Percentiles rank a stretch among this genome's conserved stretches.
phyloP scores from a whole-genome alignment of 129 eudicot species.

The Calendula officinalis region DNA sequence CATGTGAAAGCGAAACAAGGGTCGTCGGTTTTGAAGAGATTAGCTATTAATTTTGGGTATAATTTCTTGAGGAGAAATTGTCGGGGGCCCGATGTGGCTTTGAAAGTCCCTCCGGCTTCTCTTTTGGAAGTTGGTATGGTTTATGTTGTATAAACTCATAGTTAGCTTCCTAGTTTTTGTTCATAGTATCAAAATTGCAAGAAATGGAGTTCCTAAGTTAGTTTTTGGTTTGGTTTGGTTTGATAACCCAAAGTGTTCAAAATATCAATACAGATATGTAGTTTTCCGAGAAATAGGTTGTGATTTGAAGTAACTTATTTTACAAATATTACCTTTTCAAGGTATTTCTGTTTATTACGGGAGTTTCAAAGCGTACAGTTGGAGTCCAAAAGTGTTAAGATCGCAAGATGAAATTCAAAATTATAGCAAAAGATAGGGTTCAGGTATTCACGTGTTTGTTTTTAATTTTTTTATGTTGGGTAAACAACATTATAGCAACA shows the following conservation, averaged over 20 bases:
- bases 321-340: no score
- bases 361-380: no score
- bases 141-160: conserved; percentile 54
- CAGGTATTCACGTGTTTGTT: no score
- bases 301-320: no score
- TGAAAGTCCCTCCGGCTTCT: conserved; percentile 82
- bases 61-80: conserved; percentile 75
- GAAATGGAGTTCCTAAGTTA: conserved; percentile 7
- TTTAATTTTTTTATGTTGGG: no score
- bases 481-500: no score
- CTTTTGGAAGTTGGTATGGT: conserved; percentile 93
- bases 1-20: conserved; percentile 90
- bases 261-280: neutral
- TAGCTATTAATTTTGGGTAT: conserved; percentile 76
- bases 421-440: no score
- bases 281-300: no score
- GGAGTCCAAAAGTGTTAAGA: no score
- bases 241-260: neutral
- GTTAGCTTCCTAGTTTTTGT: conserved; percentile 27
- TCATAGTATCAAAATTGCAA: conserved; percentile 24
- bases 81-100: conserved; percentile 67
- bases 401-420: no score
- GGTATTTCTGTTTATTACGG: no score
- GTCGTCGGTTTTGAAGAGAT: conserved; percentile 54
- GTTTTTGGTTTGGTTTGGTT: neutral